Base-by-base conservation (phyloP, 768 basidiomycete species). In the Leccinellum luteum region DNA sequence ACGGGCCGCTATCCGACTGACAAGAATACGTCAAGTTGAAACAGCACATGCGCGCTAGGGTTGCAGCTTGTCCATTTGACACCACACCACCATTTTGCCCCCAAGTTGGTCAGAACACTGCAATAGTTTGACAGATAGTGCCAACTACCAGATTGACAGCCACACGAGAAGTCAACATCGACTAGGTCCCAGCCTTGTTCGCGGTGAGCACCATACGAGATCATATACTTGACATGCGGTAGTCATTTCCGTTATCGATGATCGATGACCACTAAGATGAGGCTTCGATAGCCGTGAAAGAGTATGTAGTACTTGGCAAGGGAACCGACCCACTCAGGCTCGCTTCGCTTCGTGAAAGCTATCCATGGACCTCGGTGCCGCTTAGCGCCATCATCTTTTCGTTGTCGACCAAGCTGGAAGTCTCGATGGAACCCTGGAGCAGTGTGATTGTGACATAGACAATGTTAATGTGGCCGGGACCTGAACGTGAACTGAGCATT, bases 211-310 rank as follows among this genome's bases (percentile, higher is more conserved):
- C 25, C 21, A 9, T 48, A 28, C 10, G 38, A 10, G 41, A 41
- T 41, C n/a, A 19, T 32, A 31, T 55, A 41, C 7, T 31, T 43
- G 38, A 51, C 65, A 64, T 60, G 62, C 54, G 61, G 58, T 23
- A 43, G 35, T 62, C 62, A 69, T 69, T 60, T 69, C 68, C 68
- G 68, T 59, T 70, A 69, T 69, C 66, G 27, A 7, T 57, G 32
- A 43, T 27, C 58, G 38, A 51, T 15, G 51, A 35, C 35, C 35
- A 4, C 8, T 38, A 28, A 38, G 23, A 19, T 47, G 32, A 8
- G 12, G 12, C 31, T 32, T 56, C 57, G 27, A 55, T 56, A n/a
- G 35, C 35, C 35, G 32, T 54, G 47, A 4, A 38, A 41, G 38
- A n/a, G 53, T 25, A n/a, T n/a, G 1, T 30, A 6, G 41, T 19